Evolutionary conservation across 768 basidiomycete species (phyloP), one percentile per base, ranked within the genome.

Genomic region (Kwoniella pini): DNA sequence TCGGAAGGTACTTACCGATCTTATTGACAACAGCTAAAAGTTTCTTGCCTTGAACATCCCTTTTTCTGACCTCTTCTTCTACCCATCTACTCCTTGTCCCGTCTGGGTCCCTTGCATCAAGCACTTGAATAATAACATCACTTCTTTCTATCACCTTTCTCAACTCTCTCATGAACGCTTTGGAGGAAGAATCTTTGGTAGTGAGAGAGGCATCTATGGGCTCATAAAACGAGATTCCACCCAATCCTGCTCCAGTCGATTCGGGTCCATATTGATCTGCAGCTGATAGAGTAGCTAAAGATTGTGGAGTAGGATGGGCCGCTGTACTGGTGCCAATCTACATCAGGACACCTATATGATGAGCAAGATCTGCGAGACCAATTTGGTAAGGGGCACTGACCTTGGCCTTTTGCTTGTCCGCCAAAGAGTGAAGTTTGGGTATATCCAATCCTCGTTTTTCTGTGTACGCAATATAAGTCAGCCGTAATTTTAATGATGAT

Each of bases 1-100:
- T n/a, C n/a, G n/a, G n/a, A n/a, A n/a, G n/a, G 17, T 24, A 79
- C 87, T 58, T 62, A 92, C 95, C 95, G 59, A 96, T 89, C 81
- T 99, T 97, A 79, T 97, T 98, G n/a, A 99, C 77, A 2, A 97
- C 91, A 54, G 92, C 91, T 1, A 99, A 86, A 28, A 98, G 80
- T 74, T 86, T 89, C 82, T 99, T 99, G 7, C 93, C 90, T 64
- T 95, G 90, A 22, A 81, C 81, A 74, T 94, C 92, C 33, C 89
- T 83, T 64, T 90, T 82, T 44, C 89, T 82, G 0, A 96, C 92
- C 76, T 96, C 94, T 72, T 95, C 91, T 77, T 99, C 96, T 3
- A 98, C 92, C 38, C 95, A 82, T 52, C 88, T 83, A 79, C 91
- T 95, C 65, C 95, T 80, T 40, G 91, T 94, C 0, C 95, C 94